Evolutionary conservation across 2,329 filamentous ascomycete species (phyloP).

Genomic region (Xylariaceae sp.): DNA sequence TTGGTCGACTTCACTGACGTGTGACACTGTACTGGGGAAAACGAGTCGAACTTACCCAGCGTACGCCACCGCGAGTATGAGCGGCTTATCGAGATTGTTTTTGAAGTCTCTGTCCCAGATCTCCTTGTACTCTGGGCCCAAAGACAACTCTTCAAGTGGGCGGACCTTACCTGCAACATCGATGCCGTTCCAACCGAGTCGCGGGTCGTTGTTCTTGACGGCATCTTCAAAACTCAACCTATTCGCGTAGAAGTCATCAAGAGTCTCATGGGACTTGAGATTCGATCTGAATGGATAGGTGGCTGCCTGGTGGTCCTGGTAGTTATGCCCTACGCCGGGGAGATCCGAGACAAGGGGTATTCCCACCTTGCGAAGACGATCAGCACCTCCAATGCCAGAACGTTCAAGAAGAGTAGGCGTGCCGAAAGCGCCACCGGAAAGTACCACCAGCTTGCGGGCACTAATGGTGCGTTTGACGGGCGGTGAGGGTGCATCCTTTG

Average conservation of each 20-base stretch:
- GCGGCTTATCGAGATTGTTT: slow-evolving; percentile 20
- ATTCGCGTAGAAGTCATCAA: slow-evolving; percentile 17
- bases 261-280: slow-evolving; percentile 18
- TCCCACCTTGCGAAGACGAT: slow-evolving; percentile 38
- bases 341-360: slow-evolving; percentile 37
- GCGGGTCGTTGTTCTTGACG: slow-evolving; percentile 15
- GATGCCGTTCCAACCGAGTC: slow-evolving; percentile 25
- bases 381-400: slow-evolving; percentile 44
- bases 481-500: neutral
- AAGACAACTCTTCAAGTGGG: slow-evolving; percentile 20
- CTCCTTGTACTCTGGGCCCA: slow-evolving; percentile 24
- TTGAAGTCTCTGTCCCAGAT: slow-evolving; percentile 25
- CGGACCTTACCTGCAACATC: slow-evolving; percentile 23
- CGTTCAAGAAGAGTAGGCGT: slow-evolving; percentile 46
- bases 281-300: slow-evolving; percentile 41
- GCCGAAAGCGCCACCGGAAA: slow-evolving; percentile 37
- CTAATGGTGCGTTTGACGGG: slow-evolving; percentile 26
- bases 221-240: slow-evolving; percentile 11
- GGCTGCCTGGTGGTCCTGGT: slow-evolving; percentile 47
- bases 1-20: too few species aligned
- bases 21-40: too few species aligned
- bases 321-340: slow-evolving; percentile 43
- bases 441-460: slow-evolving; percentile 44
- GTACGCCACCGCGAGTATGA: neutral
- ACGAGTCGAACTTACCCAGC: slow-evolving; percentile 26